Evolutionary conservation across 352 stramenopile genomes (phyloP).

Genomic region (Plasmopara viticola): DNA sequence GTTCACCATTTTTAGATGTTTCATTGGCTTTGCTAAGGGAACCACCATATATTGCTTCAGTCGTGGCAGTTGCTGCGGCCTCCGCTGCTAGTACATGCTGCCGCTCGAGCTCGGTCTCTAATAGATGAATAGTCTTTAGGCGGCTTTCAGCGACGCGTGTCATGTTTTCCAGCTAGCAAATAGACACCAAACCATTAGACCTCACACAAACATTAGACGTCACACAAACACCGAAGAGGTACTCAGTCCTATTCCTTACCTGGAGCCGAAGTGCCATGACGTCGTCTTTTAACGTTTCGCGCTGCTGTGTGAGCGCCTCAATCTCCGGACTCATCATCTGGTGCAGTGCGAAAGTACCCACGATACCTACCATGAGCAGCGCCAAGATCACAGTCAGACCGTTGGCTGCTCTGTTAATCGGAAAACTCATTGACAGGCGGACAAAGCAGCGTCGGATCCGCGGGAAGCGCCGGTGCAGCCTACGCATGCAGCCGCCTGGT

Average conservation of each 20-base stretch:
- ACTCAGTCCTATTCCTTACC: slow-evolving; percentile 13
- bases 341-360: slow-evolving; percentile 63
- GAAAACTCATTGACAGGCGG: slow-evolving; percentile 31
- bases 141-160: slow-evolving; percentile 60
- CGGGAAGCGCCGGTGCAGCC: slow-evolving; percentile 22
- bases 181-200: no score
- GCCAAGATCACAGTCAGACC: slow-evolving; percentile 42
- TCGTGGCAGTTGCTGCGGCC: slow-evolving; percentile 19
- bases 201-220: background rate
- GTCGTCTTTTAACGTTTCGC: slow-evolving; percentile 45
- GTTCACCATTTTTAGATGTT: slow-evolving; percentile 9
- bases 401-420: slow-evolving; percentile 21
- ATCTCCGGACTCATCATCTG: slow-evolving; percentile 77
- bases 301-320: slow-evolving; percentile 54
- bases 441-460: slow-evolving; percentile 17
- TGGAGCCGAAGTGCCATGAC: slow-evolving; percentile 41
- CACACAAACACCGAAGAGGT: no score
- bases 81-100: slow-evolving; percentile 47
- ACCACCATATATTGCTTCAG: slow-evolving; percentile 5
- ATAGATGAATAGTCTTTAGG: slow-evolving; percentile 61
- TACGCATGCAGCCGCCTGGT: slow-evolving; percentile 14
- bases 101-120: slow-evolving; percentile 64
- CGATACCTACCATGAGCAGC: slow-evolving; percentile 50
- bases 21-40: slow-evolving; percentile 9
- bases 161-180: slow-evolving; percentile 49